Base-by-base conservation (phyloP, 495 filamentous ascomycete species). In the Zalerion maritima region DNA sequence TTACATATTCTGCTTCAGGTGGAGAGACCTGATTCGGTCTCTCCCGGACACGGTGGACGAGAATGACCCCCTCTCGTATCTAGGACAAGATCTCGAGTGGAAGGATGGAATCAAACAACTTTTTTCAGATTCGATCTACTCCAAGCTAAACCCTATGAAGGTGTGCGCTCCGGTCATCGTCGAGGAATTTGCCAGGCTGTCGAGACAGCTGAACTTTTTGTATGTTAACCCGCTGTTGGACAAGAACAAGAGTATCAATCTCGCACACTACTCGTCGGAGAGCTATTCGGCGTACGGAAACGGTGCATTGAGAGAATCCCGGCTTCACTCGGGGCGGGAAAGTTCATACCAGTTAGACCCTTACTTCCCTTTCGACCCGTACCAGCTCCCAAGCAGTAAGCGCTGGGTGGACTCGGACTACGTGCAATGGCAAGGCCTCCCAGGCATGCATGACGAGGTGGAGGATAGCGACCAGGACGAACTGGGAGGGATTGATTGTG, bases 1-100 rank as follows among this genome's bases (percentile, higher is more conserved):
- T 18, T 92, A 94, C 58, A 92, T 96, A 28, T 99, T 94, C 63
- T 99, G 89, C 61, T 99, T 94, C 63, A 76, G 91, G 21, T 96
- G 87, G 87, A 74, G 79, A 21, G 87, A 94, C 34, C 59, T 99
- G 26, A 76, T 81, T 67, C 69, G 3, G 55, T 46, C 6, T 21
- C 32, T 49, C 6, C 52, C 58, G 1, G 50, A 62, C 1, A 56
- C 47, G 22, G 49, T 65, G 3, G 62, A 69, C 34, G 60, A 56
- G 34, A 64, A 74, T 11, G 72, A 78, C 26, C 52, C 64, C 11
- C 45, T 67, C 3, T 61, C 51, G 18, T 70, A 58, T 47, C 56
- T 60, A 8, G 66, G 60, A 0, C 66, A 69, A 36, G 75, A 86
- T 22, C 64, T 85, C 21, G 55, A 59, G 11, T 96, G 87, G 78